Conservation (phyloP, 2,329 filamentous ascomycete species). For the Hysterium pulicare region DNA sequence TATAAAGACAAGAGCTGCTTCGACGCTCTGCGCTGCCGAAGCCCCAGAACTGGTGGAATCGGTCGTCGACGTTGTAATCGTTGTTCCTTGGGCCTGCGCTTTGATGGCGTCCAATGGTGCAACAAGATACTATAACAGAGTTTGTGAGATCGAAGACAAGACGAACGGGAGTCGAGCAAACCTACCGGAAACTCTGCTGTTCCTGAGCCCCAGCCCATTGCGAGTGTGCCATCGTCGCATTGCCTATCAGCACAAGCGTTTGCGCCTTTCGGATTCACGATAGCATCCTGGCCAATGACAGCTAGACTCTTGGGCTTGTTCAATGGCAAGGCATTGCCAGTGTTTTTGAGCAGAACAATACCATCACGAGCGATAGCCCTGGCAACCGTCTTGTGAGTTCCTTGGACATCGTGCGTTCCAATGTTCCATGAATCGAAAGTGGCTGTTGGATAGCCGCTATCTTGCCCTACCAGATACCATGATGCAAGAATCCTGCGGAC, state of each 20-base stretch:
- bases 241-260: slow-evolving; percentile 74
- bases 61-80: slow-evolving; percentile 36
- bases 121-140: slow-evolving; percentile 38
- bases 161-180: background rate
- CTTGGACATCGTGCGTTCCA: slow-evolving; percentile 38
- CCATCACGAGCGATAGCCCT: slow-evolving; percentile 45
- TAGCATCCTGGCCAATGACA: slow-evolving; percentile 74
- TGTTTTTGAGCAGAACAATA: slow-evolving; percentile 61
- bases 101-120: slow-evolving; percentile 43
- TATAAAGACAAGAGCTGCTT: slow-evolving; percentile 47
- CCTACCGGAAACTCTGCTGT: slow-evolving; percentile 41
- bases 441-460: slow-evolving; percentile 42
- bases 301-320: slow-evolving; percentile 59
- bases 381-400: slow-evolving; percentile 38
- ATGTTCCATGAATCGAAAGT: slow-evolving; percentile 47
- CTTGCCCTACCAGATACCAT: slow-evolving; percentile 50
- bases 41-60: slow-evolving; percentile 37
- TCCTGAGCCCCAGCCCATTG: slow-evolving; percentile 67
- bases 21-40: slow-evolving; percentile 34
- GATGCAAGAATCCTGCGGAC: slow-evolving; percentile 44
- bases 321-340: slow-evolving; percentile 67
- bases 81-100: slow-evolving; percentile 37
- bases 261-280: slow-evolving; percentile 68
- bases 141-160: slow-evolving; percentile 3
- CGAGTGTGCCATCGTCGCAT: slow-evolving; percentile 60